Evolutionary conservation across 2,329 filamentous ascomycete species (phyloP), one percentile per base, ranked within the genome.

Genomic region (Dactylellina haptotyla): DNA sequence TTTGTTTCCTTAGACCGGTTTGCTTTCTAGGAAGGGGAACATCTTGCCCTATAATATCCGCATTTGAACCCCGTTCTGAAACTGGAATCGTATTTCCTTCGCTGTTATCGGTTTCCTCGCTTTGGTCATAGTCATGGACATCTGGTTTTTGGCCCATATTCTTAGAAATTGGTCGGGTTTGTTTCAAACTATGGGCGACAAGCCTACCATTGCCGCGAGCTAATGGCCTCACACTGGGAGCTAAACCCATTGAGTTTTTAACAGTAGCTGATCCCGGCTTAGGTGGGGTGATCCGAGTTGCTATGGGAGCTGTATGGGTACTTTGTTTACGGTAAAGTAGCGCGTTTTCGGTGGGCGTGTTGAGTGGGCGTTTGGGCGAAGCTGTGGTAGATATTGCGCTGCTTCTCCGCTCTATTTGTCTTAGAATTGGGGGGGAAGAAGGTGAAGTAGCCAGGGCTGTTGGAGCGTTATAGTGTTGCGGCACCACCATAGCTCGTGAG

Each of bases 131-230:
- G 18, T 10, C 25, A 26, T n/a, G n/a, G n/a, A n/a, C n/a, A n/a
- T n/a, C n/a, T n/a, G n/a, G n/a, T n/a, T n/a, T n/a, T n/a, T n/a
- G n/a, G n/a, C n/a, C n/a, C n/a, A n/a, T n/a, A 9, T 23, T 28
- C 16, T 34, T 26, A n/a, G 46, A 34, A 10, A 20, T 34, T 18
- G 26, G 14, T 20, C 25, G 18, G 26, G 20, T 14, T 39, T 39
- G 45, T 12, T 39, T 54, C 26, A 41, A 3, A 28, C 23, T 30
- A 25, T 56, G 54, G 3, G 59, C 30, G 16, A 72, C 20, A 26
- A 72, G 59, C 23, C 46, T 63, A 20, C 53, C 41, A 25, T 48
- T 54, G 41, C 34, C 53, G 50, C 59, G 51, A 43, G 34, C 53
- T 28, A 37, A 25, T 10, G 45, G 20, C 18, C 46, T 59, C 5